These are phyloP conservation scores for Sordariomycetes sp. DNA, from an alignment of 2,329 filamentous ascomycete species.

Conservation along the genomic window DNA sequence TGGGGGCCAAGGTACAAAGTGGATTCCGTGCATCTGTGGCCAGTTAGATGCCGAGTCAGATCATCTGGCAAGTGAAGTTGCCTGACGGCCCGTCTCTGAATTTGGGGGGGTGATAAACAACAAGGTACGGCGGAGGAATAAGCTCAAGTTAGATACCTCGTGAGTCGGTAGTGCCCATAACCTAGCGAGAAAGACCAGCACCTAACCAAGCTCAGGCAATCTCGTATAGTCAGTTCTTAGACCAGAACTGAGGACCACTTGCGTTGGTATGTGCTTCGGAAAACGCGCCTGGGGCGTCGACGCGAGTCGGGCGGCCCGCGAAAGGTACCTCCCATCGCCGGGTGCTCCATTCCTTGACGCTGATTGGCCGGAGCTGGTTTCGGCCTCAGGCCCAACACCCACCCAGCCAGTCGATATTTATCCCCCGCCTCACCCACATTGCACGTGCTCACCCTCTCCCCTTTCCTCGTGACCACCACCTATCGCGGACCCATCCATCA, in stretches of 20 bases:
- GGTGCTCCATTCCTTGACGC: background rate
- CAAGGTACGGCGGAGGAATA: too few relatives aligned
- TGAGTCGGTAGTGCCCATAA: too few relatives aligned
- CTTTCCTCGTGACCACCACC: constrained; percentile 24
- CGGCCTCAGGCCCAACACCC: background rate
- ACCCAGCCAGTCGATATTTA: constrained; percentile 13
- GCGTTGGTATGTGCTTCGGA: background rate
- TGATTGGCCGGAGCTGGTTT: constrained; percentile 5
- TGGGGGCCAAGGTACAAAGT: background rate
- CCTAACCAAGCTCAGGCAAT: too few relatives aligned
- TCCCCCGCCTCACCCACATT: constrained; percentile 20
- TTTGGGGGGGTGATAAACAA: too few relatives aligned
- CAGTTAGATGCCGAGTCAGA: too few relatives aligned
- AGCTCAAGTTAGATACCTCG: too few relatives aligned
- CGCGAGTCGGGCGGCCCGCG: background rate
- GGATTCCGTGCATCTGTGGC: too few relatives aligned
- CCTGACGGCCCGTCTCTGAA: too few relatives aligned
- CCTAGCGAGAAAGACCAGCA: too few relatives aligned
- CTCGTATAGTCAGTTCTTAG: too few relatives aligned
- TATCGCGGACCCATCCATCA: constrained; percentile 5
- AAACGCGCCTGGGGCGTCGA: background rate
- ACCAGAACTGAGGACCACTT: too few relatives aligned
- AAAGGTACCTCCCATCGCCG: background rate
- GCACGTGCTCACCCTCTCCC: constrained; percentile 24
- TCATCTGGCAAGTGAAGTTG: too few relatives aligned